These are phyloP conservation scores for Kregervanrija pseudodelftensis DNA, from an alignment of 805 yeast genomes.

Conservation along the genomic window DNA sequence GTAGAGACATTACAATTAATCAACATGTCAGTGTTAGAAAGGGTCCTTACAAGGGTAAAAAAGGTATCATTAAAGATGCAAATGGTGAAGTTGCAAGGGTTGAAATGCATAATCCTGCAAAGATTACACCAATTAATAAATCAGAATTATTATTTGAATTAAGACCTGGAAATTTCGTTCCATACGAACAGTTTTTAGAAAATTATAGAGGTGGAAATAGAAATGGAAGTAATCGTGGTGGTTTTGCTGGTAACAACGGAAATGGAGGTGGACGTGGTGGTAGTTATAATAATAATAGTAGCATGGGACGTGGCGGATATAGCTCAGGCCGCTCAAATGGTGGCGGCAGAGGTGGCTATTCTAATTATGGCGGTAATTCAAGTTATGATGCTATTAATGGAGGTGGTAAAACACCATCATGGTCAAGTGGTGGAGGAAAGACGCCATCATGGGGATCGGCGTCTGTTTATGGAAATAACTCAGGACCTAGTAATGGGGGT, in stretches of 20 bases:
- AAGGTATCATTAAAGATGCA: constrained; percentile 90
- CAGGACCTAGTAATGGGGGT: constrained; percentile 35
- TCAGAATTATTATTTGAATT: constrained; percentile 64
- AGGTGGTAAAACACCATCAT: constrained; percentile 24
- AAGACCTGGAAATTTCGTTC: constrained; percentile 61
- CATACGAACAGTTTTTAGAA: constrained; percentile 72
- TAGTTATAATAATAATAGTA: neutral
- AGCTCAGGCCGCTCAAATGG: constrained; percentile 1
- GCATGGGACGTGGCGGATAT: constrained; percentile 31
- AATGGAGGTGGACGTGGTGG: neutral
- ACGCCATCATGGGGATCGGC: constrained; percentile 32
- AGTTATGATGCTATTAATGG: constrained; percentile 8
- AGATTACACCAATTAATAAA: constrained; percentile 79
- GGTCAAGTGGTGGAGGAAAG: constrained; percentile 23
- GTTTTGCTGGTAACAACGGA: constrained; percentile 8
- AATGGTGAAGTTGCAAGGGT: constrained; percentile 88
- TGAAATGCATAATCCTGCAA: constrained; percentile 88
- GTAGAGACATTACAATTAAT: constrained; percentile 75
- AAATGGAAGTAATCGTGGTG: constrained; percentile 8
- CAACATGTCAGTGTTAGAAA: constrained; percentile 80
- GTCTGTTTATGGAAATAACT: constrained; percentile 42
- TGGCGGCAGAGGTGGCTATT: constrained; percentile 14
- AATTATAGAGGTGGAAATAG: constrained; percentile 30
- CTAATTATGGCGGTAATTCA: constrained; percentile 23
- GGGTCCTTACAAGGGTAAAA: constrained; percentile 92